Evolutionary conservation across 1,284 basidiomycete genomes (phyloP), one percentile per base, ranked within the genome.

Genomic region (Ustilago nuda): DNA sequence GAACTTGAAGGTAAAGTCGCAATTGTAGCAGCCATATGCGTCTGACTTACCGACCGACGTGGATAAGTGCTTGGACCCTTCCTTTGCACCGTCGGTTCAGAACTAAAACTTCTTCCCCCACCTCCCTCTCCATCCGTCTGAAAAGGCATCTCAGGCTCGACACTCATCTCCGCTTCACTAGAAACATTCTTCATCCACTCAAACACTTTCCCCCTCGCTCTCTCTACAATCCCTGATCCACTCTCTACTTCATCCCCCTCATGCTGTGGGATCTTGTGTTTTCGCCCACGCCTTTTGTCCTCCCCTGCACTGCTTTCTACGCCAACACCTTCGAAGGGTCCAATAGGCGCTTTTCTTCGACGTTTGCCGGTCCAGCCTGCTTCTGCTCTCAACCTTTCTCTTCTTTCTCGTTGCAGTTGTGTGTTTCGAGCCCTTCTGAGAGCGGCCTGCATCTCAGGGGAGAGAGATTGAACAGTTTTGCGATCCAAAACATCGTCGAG

Each of bases 141-240:
- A 19, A 45, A 45, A 15, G 43, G n/a, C 4, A 7, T 6, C 19
- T 45, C 43, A 15, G 43, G 43, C 13, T 45, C 58, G 3, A 13
- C 58, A 19, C 45, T 64, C 32, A 30, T 12, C 45, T 41, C 61
- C 3, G 64, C 52, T 27, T 72, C 70, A 53, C 64, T 66, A 30
- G 56, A 60, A n/a, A 72, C 62, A 3, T 36, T 46, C 57, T 72
- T 72, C 9, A 72, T 72, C 70, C 70, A 72, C 35, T 66, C 70
- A 1, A 52, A 33, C n/a, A 72, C 70, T 45, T 72, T 72, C 0
- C 70, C 70, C 27, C 43, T 63, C 0, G 64, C 70, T 3, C 65
- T 15, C 19, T 66, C 70, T 2, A 67, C 23, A 3, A 72, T 66
- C 3, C 58, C 59, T 9, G 61, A 61, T 9, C 62, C 68, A 51